Base-by-base conservation (phyloP, 306 rosid species). In the Prosopis cineraria region DNA sequence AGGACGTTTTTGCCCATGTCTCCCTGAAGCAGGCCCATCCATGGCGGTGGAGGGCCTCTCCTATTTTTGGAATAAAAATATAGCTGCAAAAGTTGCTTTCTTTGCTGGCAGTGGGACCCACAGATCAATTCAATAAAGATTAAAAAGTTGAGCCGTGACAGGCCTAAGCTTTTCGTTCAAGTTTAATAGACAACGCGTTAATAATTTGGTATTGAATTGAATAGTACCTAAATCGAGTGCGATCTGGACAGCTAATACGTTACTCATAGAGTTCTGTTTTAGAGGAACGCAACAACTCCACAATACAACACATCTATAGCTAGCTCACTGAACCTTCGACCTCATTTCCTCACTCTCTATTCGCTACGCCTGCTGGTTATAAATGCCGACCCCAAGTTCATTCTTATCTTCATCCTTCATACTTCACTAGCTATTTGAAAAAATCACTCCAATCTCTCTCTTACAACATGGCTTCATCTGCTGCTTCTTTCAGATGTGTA, bases 391-490 rank as follows among this genome's bases (percentile, higher is more conserved):
- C 36, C 22, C 40, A 22, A 0, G 19, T 44, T 50, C 45, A 62
- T 63, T 12, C 7, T 22, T 29, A 10, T 31, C 39, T 33, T 60
- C 72, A 27, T 19, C 44, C 47, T 73, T 82, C 66, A n/a, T 36
- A 39, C 24, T 20, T 80, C 41, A 56, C 30, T 19, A 16, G 3
- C 33, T 6, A 71, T 44, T 70, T 36, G 19, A 44, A 22, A 33
- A 63, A 0, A 72, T 39, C 20, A 1, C 2, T 13, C 6, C 10
- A 53, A 9, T 25, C 33, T 55, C 31, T 14, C 17, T 12, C 34
- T 3, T 16, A 1, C 43, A 39, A 50, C 39, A 89, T 87, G 89
- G 88, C 65, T 73, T 53, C 69, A 36, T n/a, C 67, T 40, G 3
- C 10, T 0, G 5, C 52, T 52, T 29, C 83, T 62, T 25, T 79